Percentiles rank a stretch among this genome's conserved stretches.
Conservation (phyloP, 1,139 yeast species). For the Protomyces gravidus region DNA sequence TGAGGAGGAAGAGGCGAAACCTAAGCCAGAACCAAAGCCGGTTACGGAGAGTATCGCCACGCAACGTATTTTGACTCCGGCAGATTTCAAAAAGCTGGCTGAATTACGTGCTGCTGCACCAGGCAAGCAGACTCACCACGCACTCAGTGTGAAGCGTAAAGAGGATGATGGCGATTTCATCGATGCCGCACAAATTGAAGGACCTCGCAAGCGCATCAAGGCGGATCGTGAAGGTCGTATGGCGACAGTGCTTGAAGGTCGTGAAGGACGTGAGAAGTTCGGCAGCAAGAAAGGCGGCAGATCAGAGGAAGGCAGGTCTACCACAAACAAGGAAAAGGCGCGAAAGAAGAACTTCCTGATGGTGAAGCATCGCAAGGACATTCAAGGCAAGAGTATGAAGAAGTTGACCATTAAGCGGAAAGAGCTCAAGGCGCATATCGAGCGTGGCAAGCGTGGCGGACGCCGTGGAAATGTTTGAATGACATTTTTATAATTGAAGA, state of each 20-base stretch:
- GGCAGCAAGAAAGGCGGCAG: constrained; percentile 84
- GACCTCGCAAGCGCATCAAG: constrained; percentile 70
- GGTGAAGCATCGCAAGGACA: constrained; percentile 94
- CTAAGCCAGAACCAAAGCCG: neutral
- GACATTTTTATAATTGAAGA: neutral
- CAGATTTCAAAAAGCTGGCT: constrained; percentile 91
- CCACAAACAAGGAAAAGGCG: constrained; percentile 93
- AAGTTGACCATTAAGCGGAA: constrained; percentile 87
- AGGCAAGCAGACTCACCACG: constrained; percentile 25
- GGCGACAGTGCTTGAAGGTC: constrained; percentile 81
- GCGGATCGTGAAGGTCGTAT: constrained; percentile 84
- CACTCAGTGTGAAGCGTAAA: constrained; percentile 8
- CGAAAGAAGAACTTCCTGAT: constrained; percentile 97
- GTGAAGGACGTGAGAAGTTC: constrained; percentile 84
- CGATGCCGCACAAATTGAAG: constrained; percentile 73
- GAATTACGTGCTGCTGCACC: constrained; percentile 57
- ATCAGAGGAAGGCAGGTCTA: constrained; percentile 63
- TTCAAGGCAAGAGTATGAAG: constrained; percentile 87
- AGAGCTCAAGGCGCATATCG: constrained; percentile 67
- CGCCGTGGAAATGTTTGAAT: constrained; percentile 10
- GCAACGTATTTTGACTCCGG: constrained; percentile 82
- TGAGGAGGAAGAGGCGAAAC: constrained; percentile 45
- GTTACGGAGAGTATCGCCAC: constrained; percentile 58
- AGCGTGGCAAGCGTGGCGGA: constrained; percentile 25
- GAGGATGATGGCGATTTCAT: constrained; percentile 45